Base-by-base conservation (phyloP, 2,329 filamentous ascomycete species). In the Nigrograna mackinnonii region DNA sequence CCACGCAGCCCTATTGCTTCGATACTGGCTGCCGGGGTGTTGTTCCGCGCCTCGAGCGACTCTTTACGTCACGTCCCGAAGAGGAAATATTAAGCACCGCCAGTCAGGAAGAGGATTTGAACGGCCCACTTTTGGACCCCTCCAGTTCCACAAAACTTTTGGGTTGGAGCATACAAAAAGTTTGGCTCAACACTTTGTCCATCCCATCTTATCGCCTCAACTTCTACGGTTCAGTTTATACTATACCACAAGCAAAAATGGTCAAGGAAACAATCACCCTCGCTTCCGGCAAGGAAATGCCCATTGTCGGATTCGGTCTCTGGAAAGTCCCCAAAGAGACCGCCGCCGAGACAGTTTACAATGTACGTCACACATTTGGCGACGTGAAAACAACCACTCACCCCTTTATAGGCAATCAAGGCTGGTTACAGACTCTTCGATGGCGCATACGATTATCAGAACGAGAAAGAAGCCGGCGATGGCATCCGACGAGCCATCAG, bases 241-340 rank as follows among this genome's bases (percentile, higher is more conserved):
- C 30, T n/a, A 17, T 30, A 30, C 13, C 52, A 35, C 37, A 47
- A 50, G 46, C 32, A 40, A 34, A 16, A 4, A 45, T 45, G 37
- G 14, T 20, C n/a, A 41, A 70, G 68, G 62, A 44, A 42, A 80
- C 70, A 46, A 73, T 85, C 67, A 85, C 83, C 73, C 79, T 86
- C 49, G 84, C 74, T 71, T 83, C 76, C 69, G 82, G 83, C 70
- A 64, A 79, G 57, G 76, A 86, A 58, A 89, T 89, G 86, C 86
- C 85, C 62, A 80, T 85, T 67, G 84, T 89, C 53, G 86, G 86
- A 69, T 88, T 88, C 66, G 86, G 86, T 46, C 79, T 92, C 55
- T 94, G 89, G 89, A 94, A 94, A 76, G 86, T 94, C 52, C 82
- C 83, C 68, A 87, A 86, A 55, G 79, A 82, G 40, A 84, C 82